Evolutionary conservation across 2,329 filamentous ascomycete genomes (phyloP), one percentile per base, ranked within the genome.

Genomic region (Aspergillus thermomutatus): DNA sequence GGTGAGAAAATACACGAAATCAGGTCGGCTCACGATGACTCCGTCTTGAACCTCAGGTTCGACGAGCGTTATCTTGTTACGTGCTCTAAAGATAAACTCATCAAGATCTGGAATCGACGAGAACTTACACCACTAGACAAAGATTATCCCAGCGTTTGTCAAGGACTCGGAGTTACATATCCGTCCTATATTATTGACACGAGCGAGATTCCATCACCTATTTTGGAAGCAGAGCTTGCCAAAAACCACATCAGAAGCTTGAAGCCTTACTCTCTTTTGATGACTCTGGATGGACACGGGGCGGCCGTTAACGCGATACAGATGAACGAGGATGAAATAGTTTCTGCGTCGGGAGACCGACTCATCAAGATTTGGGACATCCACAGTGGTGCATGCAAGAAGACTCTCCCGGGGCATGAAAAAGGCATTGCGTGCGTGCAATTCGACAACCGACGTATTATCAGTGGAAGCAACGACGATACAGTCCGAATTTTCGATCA

Each of bases 341-440:
- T 97, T 2, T 97, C 94, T 2, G 94, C 93, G 9, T 97, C 92
- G 53, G 94, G 94, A 19, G 94, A 99, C 72, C 87, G 94, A 40
- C 86, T 89, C 60, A 92, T 99, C 75, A 97, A 96, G 72, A 83
- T 97, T 21, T 99, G 94, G 94, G 88, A 95, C 72, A 90, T 96
- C 79, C 88, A 88, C 19, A 89, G 86, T 7, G 90, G 91, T 56
- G 79, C 83, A 46, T 93, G 90, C 71, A 82, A 83, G 47, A 86
- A 89, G 66, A 96, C 90, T 0, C 86, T 96, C 34, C 81, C 90
- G 41, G 94, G 93, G 1, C 94, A 99, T 68, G 86, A 85, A 61
- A 99, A 99, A 72, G 94, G 94, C 31, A 97, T 99, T 66, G 94
- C 94, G 2, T 99, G 94, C 72, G 92, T 99, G 17, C 93, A 99